These are phyloP conservation scores for Tilletia caries DNA, from an alignment of 1,284 basidiomycete species.

Conservation along the genomic window DNA sequence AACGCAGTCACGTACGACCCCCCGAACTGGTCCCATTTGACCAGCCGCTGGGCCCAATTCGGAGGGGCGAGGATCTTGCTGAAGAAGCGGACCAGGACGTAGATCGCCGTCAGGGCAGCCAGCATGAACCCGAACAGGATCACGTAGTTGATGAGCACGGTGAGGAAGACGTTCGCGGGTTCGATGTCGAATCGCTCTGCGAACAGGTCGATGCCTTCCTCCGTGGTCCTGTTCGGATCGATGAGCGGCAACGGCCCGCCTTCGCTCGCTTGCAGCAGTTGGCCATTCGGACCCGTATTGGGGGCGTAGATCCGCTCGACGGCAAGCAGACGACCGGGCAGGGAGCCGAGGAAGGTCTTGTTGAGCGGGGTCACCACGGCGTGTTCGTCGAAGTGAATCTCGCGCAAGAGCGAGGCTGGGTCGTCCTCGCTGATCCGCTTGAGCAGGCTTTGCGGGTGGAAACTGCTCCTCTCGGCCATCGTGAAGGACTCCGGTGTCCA, in stretches of 20 bases:
- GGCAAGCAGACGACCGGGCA: neutral
- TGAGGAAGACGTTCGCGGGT: slow-evolving; percentile 44
- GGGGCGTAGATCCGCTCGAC: slow-evolving; percentile 43
- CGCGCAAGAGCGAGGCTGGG: slow-evolving; percentile 8
- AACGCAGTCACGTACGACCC: slow-evolving; percentile 21
- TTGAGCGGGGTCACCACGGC: neutral
- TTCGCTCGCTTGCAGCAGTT: slow-evolving; percentile 24
- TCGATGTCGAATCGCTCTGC: slow-evolving; percentile 41
- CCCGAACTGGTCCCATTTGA: slow-evolving; percentile 11
- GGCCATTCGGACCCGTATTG: slow-evolving; percentile 45
- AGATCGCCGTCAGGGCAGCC: slow-evolving; percentile 25
- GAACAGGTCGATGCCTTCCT: slow-evolving; percentile 38
- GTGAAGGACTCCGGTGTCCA: neutral
- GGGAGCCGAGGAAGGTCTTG: neutral
- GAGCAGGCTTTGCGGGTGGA: neutral
- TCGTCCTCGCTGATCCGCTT: neutral
- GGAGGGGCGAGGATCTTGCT: neutral
- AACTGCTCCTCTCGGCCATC: neutral
- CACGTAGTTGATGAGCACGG: slow-evolving; percentile 41
- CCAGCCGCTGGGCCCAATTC: neutral
- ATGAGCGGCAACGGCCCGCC: slow-evolving; percentile 33
- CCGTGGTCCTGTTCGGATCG: slow-evolving; percentile 23
- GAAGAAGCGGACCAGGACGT: slow-evolving; percentile 16
- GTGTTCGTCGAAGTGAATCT: neutral
- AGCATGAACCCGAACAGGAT: slow-evolving; percentile 39